phyloP scores from a whole-genome alignment of 1,139 yeast genomes.

The Lodderomyces jiufengensis region DNA sequence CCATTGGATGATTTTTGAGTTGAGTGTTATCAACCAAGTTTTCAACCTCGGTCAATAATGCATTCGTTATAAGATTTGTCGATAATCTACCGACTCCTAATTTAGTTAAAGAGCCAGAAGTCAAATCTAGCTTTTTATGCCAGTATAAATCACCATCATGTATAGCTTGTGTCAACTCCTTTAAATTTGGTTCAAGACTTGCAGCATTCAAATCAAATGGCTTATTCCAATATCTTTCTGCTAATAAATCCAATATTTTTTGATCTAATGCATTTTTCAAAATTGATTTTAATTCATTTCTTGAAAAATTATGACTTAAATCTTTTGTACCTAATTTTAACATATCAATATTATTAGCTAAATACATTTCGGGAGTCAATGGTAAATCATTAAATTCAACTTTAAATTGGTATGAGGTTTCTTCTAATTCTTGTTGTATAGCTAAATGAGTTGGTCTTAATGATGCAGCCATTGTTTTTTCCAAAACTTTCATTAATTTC shows the following conservation, averaged over 20 bases:
- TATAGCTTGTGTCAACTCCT: slow-evolving; percentile 48
- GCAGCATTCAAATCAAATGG: slow-evolving; percentile 31
- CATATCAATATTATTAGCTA: slow-evolving; percentile 87
- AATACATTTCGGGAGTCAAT: slow-evolving; percentile 87
- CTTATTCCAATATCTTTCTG: slow-evolving; percentile 90
- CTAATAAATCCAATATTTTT: slow-evolving; percentile 77
- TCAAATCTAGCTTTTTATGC: slow-evolving; percentile 81
- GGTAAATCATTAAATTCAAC: slow-evolving; percentile 95
- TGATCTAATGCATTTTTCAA: slow-evolving; percentile 87
- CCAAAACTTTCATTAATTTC: slow-evolving; percentile 82
- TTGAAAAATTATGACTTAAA: slow-evolving; percentile 75
- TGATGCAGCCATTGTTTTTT: slow-evolving; percentile 85
- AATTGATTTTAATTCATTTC: slow-evolving; percentile 75
- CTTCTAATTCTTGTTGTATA: slow-evolving; percentile 89
- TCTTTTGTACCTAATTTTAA: slow-evolving; percentile 86
- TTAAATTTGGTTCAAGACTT: slow-evolving; percentile 46
- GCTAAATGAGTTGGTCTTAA: slow-evolving; percentile 83
- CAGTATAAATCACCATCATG: slow-evolving; percentile 75
- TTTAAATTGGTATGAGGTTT: slow-evolving; percentile 86
- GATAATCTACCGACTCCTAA: slow-evolving; percentile 91
- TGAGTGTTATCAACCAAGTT: slow-evolving; percentile 71
- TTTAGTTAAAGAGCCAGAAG: slow-evolving; percentile 82
- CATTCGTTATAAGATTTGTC: slow-evolving; percentile 76
- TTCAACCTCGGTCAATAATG: slow-evolving; percentile 73
- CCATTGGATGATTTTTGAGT: slow-evolving; percentile 79